Percentiles rank a stretch among this genome's conserved stretches.
These are phyloP conservation scores for Nigrograna mackinnonii DNA, from an alignment of 2,329 filamentous ascomycete genomes.

Conservation along the genomic window DNA sequence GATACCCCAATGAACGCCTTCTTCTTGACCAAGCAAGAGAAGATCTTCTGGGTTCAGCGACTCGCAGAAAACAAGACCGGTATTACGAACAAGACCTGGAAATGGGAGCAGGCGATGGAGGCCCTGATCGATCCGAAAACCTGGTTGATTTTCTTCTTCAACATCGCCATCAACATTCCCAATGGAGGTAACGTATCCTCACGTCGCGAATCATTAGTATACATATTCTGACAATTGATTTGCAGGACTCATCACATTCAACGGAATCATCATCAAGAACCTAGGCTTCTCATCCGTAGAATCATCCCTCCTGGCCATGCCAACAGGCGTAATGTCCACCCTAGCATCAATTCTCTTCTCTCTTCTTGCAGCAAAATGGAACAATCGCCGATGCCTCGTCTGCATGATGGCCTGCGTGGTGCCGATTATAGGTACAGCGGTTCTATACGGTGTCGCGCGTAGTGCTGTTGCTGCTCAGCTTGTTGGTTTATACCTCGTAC, in stretches of 20 bases:
- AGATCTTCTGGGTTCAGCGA: slow-evolving; percentile 33
- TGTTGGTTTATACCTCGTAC: too few species aligned
- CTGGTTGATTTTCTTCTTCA: slow-evolving; percentile 41
- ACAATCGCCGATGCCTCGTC: too few species aligned
- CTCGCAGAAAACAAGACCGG: slow-evolving; percentile 41
- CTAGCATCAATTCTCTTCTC: too few species aligned
- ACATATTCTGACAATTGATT: slow-evolving; percentile 7
- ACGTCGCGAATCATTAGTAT: slow-evolving; percentile 43
- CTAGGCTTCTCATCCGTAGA: slow-evolving; percentile 17
- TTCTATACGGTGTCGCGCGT: too few species aligned
- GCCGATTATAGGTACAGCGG: too few species aligned
- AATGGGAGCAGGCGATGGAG: slow-evolving; percentile 38
- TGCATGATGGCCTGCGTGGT: too few species aligned
- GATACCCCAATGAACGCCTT: slow-evolving; percentile 37
- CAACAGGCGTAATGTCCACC: slow-evolving; percentile 19
- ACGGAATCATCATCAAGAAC: slow-evolving; percentile 20
- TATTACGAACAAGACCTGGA: slow-evolving; percentile 39
- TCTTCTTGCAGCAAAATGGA: too few species aligned
- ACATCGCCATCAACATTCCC: slow-evolving; percentile 44
- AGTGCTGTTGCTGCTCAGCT: too few species aligned
- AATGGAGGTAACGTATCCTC: slow-evolving; percentile 41
- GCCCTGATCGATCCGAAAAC: slow-evolving; percentile 39
- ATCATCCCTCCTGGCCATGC: slow-evolving; percentile 22
- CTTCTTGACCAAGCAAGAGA: slow-evolving; percentile 37
- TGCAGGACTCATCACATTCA: slow-evolving; percentile 20